These are phyloP conservation scores for Protomyces inouyei DNA, from an alignment of 1,139 yeast genomes.

Conservation along the genomic window DNA sequence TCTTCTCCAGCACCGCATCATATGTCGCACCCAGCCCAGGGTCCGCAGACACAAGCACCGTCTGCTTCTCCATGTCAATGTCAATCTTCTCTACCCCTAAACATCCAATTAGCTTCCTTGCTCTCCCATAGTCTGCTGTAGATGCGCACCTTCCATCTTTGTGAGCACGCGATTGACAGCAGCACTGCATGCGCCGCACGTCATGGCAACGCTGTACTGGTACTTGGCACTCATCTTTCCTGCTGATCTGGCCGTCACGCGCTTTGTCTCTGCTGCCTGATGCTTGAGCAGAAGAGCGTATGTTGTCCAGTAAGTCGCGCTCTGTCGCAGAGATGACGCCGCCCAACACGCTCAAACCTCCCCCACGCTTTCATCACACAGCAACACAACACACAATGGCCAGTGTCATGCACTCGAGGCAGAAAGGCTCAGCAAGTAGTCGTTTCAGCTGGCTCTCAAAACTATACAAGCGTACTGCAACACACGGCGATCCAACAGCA, in stretches of 20 bases:
- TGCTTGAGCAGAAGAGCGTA: too few species aligned
- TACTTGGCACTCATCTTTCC: constrained; percentile 30
- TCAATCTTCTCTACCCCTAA: constrained; percentile 59
- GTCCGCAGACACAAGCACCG: constrained; percentile 69
- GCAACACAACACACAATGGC: neutral
- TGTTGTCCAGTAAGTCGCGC: too few species aligned
- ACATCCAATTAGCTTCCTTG: neutral
- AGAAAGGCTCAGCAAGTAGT: constrained; percentile 4
- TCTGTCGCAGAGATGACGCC: too few species aligned
- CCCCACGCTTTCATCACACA: neutral
- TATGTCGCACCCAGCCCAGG: constrained; percentile 48
- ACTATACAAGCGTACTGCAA: constrained; percentile 2
- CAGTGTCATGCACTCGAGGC: constrained; percentile 9
- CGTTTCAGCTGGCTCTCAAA: constrained; percentile 17
- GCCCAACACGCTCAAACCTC: neutral
- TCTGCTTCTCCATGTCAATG: constrained; percentile 72
- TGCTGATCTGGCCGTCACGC: too few species aligned
- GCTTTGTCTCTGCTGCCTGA: too few species aligned
- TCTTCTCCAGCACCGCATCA: constrained; percentile 71
- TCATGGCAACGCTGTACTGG: constrained; percentile 38
- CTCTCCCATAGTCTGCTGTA: too few species aligned
- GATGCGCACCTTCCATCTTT: constrained; percentile 50
- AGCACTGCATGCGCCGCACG: constrained; percentile 63
- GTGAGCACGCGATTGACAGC: constrained; percentile 78
- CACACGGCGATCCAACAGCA: neutral